A percentile compares a stretch with the other conserved stretches of the same genome.
phyloP scores from a whole-genome alignment of 805 yeast species.

The Metschnikowia rubicola region DNA sequence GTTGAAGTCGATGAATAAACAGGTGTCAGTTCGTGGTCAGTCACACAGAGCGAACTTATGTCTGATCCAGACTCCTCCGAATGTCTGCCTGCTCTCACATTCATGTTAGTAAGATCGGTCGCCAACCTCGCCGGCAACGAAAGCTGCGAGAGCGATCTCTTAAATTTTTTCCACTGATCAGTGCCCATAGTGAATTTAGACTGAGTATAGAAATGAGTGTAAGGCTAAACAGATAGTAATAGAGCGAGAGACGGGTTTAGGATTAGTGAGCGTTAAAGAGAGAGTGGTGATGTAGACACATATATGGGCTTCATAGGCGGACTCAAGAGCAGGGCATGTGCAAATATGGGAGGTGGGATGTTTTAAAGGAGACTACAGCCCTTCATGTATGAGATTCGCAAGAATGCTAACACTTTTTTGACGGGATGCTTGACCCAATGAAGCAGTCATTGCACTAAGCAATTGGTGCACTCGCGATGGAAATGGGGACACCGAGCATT shows the following conservation, averaged over 20 bases:
- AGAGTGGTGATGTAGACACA: too few relatives aligned
- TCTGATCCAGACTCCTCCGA: neutral
- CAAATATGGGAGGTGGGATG: neutral
- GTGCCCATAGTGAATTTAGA: neutral
- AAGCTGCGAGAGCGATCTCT: slow-evolving; percentile 10
- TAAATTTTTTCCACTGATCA: slow-evolving; percentile 11
- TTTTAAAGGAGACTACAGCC: neutral
- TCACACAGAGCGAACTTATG: neutral
- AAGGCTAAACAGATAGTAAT: too few relatives aligned
- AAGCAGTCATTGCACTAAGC: too few relatives aligned
- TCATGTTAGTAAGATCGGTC: neutral
- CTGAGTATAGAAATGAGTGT: too few relatives aligned
- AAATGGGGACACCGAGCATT: too few relatives aligned
- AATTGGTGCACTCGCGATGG: too few relatives aligned
- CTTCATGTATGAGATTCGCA: neutral
- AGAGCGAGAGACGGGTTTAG: too few relatives aligned
- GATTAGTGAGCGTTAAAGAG: too few relatives aligned
- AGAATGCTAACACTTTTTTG: too few relatives aligned
- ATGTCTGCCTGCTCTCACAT: neutral
- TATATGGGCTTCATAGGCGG: too few relatives aligned
- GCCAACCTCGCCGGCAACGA: slow-evolving; percentile 3
- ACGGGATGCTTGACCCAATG: too few relatives aligned
- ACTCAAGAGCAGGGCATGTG: neutral
- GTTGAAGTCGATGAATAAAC: slow-evolving; percentile 5
- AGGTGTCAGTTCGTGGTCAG: slow-evolving; percentile 5